A percentile compares a stretch with the other conserved stretches of the same genome.
These are phyloP conservation scores for Butyriboletus loyo DNA, from an alignment of 768 basidiomycete species.

Conservation along the genomic window DNA sequence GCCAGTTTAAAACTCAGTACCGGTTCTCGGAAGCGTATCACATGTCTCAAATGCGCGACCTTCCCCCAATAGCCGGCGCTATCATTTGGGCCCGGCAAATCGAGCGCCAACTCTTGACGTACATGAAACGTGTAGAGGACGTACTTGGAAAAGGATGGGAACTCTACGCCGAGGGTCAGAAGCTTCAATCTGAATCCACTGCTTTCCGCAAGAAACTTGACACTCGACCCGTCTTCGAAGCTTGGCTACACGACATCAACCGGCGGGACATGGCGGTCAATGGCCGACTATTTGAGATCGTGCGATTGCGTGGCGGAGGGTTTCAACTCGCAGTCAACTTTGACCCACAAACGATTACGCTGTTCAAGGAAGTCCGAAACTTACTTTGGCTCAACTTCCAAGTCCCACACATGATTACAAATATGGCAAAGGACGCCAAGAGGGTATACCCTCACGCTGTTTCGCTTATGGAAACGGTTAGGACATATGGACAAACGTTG, in stretches of 20 bases:
- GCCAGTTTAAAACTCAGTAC: slow-evolving; percentile 92
- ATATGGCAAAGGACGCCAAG: slow-evolving; percentile 98
- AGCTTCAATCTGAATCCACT: slow-evolving; percentile 85
- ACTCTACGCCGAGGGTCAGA: slow-evolving; percentile 98
- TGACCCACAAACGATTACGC: slow-evolving; percentile 95
- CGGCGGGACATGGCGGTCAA: slow-evolving; percentile 88
- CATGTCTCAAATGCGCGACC: slow-evolving; percentile 98
- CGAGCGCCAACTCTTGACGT: slow-evolving; percentile 89
- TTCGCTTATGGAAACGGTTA: slow-evolving; percentile 97
- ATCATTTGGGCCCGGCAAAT: slow-evolving; percentile 99
- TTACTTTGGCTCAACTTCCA: slow-evolving; percentile 94
- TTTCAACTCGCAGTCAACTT: slow-evolving; percentile 95
- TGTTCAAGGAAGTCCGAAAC: slow-evolving; percentile 98
- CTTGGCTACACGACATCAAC: slow-evolving; percentile 95
- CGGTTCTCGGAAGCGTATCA: slow-evolving; percentile 94
- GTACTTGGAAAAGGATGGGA: slow-evolving; percentile 99
- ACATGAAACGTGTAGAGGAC: slow-evolving; percentile 99
- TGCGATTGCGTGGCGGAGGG: slow-evolving; percentile 65
- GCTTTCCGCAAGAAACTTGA: slow-evolving; percentile 97
- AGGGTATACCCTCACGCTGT: slow-evolving; percentile 98
- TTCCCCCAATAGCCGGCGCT: slow-evolving; percentile 96
- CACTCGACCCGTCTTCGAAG: slow-evolving; percentile 90
- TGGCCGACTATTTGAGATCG: slow-evolving; percentile 91
- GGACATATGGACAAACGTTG: slow-evolving; percentile 94
- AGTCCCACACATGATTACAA: slow-evolving; percentile 91